A percentile compares a stretch with the other conserved stretches of the same genome.
Evolutionary conservation across 768 basidiomycete genomes (phyloP).

Genomic region (Termitomyces heimii): DNA sequence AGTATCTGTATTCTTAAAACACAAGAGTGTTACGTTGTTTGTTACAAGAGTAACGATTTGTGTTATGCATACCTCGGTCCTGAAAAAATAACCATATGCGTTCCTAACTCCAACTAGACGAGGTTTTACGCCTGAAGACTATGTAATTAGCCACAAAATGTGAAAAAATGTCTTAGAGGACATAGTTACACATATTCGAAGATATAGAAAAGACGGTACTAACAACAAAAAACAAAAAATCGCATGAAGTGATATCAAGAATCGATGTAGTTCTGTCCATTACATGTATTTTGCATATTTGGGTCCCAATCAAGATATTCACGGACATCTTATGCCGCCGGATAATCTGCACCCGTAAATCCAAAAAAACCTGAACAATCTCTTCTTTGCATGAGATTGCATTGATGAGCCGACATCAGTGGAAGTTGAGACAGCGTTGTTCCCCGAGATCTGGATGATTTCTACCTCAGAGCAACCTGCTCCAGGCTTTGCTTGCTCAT

Average conservation of each 20-base stretch:
- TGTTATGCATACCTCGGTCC: background rate
- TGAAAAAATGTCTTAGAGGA: background rate
- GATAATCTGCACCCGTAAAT: background rate
- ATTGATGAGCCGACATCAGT: background rate
- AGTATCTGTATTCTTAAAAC: background rate
- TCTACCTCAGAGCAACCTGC: background rate
- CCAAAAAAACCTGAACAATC: background rate
- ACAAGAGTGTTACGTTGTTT: background rate
- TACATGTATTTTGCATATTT: background rate
- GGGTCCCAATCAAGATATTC: too few relatives aligned
- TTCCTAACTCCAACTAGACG: background rate
- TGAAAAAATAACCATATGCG: background rate
- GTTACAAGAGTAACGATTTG: background rate
- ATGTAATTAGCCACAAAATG: background rate
- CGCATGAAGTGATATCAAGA: background rate
- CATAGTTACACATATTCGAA: background rate
- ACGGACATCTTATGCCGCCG: background rate
- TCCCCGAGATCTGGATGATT: background rate
- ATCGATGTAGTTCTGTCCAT: background rate
- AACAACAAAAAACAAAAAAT: too few relatives aligned
- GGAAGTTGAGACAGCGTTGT: background rate
- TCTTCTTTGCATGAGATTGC: background rate
- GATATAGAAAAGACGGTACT: background rate
- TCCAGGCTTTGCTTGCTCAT: constrained; percentile 13
- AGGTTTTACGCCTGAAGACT: background rate